Percentiles rank a stretch among this genome's conserved stretches.
phyloP scores from a whole-genome alignment of 2,329 filamentous ascomycete genomes.

The Stachybotrys echinatus region DNA sequence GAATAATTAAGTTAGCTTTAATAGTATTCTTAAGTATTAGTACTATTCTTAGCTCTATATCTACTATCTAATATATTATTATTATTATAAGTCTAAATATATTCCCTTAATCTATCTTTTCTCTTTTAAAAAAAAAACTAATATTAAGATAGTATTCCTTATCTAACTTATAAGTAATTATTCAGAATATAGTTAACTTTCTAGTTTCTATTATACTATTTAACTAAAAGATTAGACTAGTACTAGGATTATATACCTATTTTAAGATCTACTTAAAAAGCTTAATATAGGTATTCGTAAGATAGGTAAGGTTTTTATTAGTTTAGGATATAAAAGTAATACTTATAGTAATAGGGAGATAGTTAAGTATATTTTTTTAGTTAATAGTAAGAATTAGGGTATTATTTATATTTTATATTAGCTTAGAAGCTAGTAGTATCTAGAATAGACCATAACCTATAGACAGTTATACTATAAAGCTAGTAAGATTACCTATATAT shows the following conservation, averaged over 20 bases:
- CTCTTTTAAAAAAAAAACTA: no score
- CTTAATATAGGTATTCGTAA: conserved; percentile 20
- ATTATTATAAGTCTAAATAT: conserved; percentile 31
- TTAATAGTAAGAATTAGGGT: no score
- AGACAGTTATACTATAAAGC: neutral
- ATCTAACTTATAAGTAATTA: conserved; percentile 19
- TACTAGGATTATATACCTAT: conserved; percentile 18
- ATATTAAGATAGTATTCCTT: neutral
- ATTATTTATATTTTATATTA: no score
- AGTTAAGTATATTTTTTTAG: no score
- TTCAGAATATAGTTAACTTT: conserved; percentile 32
- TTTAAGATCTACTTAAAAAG: conserved; percentile 20
- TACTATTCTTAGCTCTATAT: conserved; percentile 17
- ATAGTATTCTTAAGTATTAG: conserved; percentile 19
- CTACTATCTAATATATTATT: conserved; percentile 27
- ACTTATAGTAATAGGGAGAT: neutral
- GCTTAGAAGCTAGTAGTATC: no score
- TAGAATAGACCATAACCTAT: neutral
- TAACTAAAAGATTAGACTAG: conserved; percentile 27
- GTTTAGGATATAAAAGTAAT: conserved; percentile 24
- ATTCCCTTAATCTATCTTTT: conserved; percentile 24
- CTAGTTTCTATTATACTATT: conserved; percentile 31
- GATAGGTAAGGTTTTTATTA: conserved; percentile 22
- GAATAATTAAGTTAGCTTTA: conserved; percentile 19
- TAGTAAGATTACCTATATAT: neutral